phyloP scores from a whole-genome alignment of 1,284 basidiomycete species.

The Inonotus hispidus region DNA sequence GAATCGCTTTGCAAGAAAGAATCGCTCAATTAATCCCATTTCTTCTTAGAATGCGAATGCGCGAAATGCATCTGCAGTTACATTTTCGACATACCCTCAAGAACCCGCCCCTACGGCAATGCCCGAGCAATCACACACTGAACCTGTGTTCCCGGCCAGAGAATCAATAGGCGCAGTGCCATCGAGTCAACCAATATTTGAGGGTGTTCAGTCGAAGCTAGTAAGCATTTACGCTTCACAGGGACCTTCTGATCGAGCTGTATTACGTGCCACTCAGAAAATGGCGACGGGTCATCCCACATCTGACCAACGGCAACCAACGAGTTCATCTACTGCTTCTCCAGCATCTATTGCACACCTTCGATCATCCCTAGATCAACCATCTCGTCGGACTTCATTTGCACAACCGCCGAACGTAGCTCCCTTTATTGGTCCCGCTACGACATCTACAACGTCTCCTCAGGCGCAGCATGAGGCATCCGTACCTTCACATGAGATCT shows the following conservation, averaged over 20 bases:
- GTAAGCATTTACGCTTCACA: constrained; percentile 18
- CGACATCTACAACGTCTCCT: neutral
- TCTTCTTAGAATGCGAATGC: neutral
- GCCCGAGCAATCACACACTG: constrained; percentile 4
- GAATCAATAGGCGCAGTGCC: neutral
- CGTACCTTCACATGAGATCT: neutral
- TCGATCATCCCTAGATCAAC: constrained; percentile 1
- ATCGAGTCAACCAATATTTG: neutral
- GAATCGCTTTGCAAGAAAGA: neutral
- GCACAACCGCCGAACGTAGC: neutral
- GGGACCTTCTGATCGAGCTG: constrained; percentile 15
- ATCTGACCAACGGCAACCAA: neutral
- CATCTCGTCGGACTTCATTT: neutral
- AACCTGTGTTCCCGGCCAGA: neutral
- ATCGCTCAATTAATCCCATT: neutral
- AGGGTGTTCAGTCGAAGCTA: constrained; percentile 4
- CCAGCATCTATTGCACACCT: neutral
- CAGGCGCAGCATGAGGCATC: neutral
- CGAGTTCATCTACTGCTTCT: neutral
- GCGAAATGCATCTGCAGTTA: constrained; percentile 1
- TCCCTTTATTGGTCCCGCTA: neutral
- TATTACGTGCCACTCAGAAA: constrained; percentile 4
- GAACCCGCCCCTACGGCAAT: neutral
- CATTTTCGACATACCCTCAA: neutral
- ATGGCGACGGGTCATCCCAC: neutral